A percentile compares a stretch with the other conserved stretches of the same genome.
phyloP scores from a whole-genome alignment of 495 filamentous ascomycete genomes.

The Talaromyces nanjingensis region DNA sequence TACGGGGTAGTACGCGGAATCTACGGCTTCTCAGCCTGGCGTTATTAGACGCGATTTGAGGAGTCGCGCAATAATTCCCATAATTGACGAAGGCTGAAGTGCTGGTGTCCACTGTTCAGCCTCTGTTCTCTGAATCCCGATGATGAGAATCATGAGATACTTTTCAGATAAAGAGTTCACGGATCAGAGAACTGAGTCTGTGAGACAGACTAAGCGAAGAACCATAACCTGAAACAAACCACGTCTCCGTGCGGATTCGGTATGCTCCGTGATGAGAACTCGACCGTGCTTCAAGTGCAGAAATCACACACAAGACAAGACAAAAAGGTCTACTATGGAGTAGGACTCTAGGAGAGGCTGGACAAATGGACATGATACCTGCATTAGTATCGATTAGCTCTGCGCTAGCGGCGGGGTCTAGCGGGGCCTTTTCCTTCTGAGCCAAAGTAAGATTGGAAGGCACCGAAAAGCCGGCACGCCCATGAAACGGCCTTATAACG shows the following conservation, averaged over 20 bases:
- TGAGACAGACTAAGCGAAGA: neutral
- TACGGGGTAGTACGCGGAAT: neutral
- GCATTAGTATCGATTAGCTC: neutral
- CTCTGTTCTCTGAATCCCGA: no score
- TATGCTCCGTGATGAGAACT: neutral
- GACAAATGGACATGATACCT: neutral
- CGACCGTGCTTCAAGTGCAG: neutral
- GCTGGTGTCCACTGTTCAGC: neutral
- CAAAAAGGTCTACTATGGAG: neutral
- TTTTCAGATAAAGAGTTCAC: no score
- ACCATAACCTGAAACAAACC: neutral
- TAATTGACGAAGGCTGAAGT: neutral
- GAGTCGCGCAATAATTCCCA: neutral
- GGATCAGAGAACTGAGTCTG: neutral
- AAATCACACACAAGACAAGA: neutral
- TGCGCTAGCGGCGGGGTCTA: neutral
- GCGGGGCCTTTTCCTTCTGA: neutral
- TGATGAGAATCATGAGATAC: no score
- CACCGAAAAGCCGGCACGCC: neutral
- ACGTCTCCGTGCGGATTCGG: neutral
- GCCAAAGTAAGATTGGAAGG: neutral
- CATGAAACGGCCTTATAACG: slow-evolving; percentile 1
- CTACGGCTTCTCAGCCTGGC: neutral
- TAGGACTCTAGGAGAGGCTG: neutral
- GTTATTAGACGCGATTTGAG: neutral